Base-by-base conservation (phyloP, 129 eudicot genomes). In the Centaurea solstitialis region DNA sequence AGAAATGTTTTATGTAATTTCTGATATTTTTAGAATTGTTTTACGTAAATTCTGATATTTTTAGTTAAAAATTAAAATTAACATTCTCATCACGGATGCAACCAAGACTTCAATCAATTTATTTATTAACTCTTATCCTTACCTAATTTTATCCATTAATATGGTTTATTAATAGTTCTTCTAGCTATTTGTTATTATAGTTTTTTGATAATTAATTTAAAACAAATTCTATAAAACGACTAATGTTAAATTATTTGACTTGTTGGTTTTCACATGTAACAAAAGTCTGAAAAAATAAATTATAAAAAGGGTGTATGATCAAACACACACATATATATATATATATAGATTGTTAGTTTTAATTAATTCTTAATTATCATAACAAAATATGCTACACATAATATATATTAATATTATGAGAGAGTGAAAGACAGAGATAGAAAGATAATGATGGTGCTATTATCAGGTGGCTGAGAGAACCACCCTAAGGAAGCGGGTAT, bases 401-500 rank as follows among this genome's bases (percentile, higher is more conserved):
- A 45, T 33, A 33, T 33, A 33, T 33, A 26, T 26, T 26, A 26
- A 64, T 66, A 64, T 66, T 39, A 17, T 71, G 62, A 68, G 70
- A 72, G 59, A 47, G 57, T 10, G 57, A 72, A 33, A 33, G 37
- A 33, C 26, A 59, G 61, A 20, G 78, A 72, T 3, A 61, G 43
- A 35, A 17, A 59, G 1, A 62, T 80, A 62, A 64, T 80, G 79
- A 80, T 70, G 30, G 7, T 20, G 30, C 13, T 64, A 7, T 24
- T 21, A 62, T 62, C 68, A 62, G 4, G 21, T 81, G 76, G 80
- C 9, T 50, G 72, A 28, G 72, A 57, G 45, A 81, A 72, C 90
- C 87, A 72, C 90, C 87, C 92, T 82, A 77, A 82, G 9, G 87
- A 88, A 82, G 68, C 86, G 90, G 86, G 73, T 68, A 76, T 76